Base-by-base conservation (phyloP, 2,329 filamentous ascomycete species). In the Pseudogymnoascus destructans region DNA sequence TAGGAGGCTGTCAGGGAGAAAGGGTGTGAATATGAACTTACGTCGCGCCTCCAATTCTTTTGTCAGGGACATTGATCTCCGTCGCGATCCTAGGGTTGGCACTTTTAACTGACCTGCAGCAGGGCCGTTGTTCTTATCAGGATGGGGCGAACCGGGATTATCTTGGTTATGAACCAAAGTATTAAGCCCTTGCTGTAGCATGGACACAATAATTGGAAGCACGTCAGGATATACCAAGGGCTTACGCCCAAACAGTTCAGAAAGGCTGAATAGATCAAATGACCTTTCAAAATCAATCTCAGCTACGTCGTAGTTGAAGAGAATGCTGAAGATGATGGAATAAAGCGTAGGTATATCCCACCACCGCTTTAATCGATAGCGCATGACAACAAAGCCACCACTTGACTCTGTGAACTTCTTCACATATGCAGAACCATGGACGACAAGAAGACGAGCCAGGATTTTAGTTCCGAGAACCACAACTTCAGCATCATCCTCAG, bases 261-360 rank as follows among this genome's bases (percentile, higher is more conserved):
- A 71, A 1, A 98, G 77, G 60, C 79, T 85, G 63, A 82, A 85
- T 15, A 87, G 78, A 63, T 92, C 86, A 64, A 95, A 86, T 23
- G 84, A 77, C 63, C 81, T 78, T 57, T 87, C 81, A 64, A 90
- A 81, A 66, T 91, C 80, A 64, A 91, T 79, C 55, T 81, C 81
- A 1, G 83, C 84, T 49, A 95, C 81, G 66, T 96, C 90, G 40
- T 83, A 79, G 0, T 88, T 90, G 67, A 98, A 95, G 2, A 98
- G 72, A 19, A 97, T 86, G 57, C 88, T 85, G 70, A 98, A 88
- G 67, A 87, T 90, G 42, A 93, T 85, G 0, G 86, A 84, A 93
- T 93, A 97, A 23, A 97, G 72, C 0, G 83, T 81, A 2, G 90
- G 81, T 13, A 90, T 79, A 66, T 88, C 85, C 92, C 93, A 98